These are phyloP conservation scores for Auricularia sp. DNA, from an alignment of 768 basidiomycete species.

Conservation along the genomic window DNA sequence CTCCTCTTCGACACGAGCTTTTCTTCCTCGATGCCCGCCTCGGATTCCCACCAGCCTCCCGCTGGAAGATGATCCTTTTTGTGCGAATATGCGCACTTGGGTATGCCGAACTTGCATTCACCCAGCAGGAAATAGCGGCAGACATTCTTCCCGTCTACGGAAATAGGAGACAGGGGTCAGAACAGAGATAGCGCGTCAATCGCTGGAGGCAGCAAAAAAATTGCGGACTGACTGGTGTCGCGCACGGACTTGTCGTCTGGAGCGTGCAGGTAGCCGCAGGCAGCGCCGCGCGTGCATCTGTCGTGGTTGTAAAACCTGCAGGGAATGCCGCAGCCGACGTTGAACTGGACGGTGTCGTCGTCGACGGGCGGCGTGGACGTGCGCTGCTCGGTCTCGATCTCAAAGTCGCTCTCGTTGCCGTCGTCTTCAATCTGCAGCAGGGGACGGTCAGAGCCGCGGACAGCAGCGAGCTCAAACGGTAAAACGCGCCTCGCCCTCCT, in stretches of 20 bases:
- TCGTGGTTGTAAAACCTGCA: conserved; percentile 50
- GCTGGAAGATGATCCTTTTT: conserved; percentile 32
- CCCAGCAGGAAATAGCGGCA: conserved; percentile 33
- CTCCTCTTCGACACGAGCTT: not conserved
- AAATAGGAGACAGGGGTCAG: not conserved
- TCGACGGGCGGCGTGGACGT: not conserved
- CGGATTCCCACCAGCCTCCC: conserved; percentile 35
- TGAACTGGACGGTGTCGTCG: conserved; percentile 1
- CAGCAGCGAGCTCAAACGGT: not conserved
- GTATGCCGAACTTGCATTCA: conserved; percentile 27
- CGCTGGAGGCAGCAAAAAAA: not conserved
- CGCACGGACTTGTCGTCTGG: conserved; percentile 46
- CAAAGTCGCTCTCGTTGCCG: conserved; percentile 1
- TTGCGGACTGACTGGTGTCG: conserved; percentile 36
- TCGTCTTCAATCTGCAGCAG: not conserved
- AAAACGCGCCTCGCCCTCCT: not conserved
- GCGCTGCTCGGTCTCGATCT: not conserved
- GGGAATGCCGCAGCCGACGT: conserved; percentile 39
- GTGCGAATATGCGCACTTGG: conserved; percentile 40
- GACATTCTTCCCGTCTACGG: conserved; percentile 36
- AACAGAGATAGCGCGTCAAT: not conserved
- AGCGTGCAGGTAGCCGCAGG: conserved; percentile 41
- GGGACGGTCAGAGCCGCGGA: not conserved
- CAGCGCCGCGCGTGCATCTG: conserved; percentile 32
- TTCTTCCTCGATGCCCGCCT: not conserved